Conservation (phyloP, 129 eudicot species). For the Mikania micrantha region DNA sequence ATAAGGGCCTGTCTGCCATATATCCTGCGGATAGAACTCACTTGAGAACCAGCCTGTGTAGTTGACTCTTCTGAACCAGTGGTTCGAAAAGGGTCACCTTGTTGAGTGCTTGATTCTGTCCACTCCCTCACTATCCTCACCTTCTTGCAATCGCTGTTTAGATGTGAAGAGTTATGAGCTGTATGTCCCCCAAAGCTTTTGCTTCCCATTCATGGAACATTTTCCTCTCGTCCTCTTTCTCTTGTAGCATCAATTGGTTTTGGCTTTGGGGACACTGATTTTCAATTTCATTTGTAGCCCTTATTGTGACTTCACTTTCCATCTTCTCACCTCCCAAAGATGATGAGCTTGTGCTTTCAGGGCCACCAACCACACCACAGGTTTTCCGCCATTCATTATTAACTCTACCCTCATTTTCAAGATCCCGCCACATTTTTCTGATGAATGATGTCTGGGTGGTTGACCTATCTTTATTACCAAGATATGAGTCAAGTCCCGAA, state of each 20-base stretch:
- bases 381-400: conserved; percentile 5
- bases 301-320: conserved; percentile 8
- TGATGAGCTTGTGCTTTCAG: conserved; percentile 15
- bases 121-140: conserved; percentile 62
- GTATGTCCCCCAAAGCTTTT: conserved; percentile 25
- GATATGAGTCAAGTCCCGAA: conserved; percentile 30
- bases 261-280: conserved; percentile 4
- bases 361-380: conserved; percentile 20
- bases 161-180: conserved; percentile 23
- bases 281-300: conserved; percentile 10
- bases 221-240: conserved; percentile 21
- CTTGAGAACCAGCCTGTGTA: conserved; percentile 37
- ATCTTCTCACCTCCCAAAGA: conserved; percentile 18
- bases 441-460: conserved; percentile 51
- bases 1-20: conserved; percentile 86
- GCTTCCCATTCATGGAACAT: conserved; percentile 21
- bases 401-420: conserved; percentile 53
- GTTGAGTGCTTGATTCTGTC: conserved; percentile 53
- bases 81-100: conserved; percentile 27
- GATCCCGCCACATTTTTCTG: conserved; percentile 79
- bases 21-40: conserved; percentile 48
- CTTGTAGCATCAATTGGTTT: conserved; percentile 10
- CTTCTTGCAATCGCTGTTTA: conserved; percentile 47
- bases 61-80: conserved; percentile 33
- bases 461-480: conserved; percentile 29